phyloP scores from a whole-genome alignment of 768 basidiomycete genomes.

The Trametes cubensis region DNA sequence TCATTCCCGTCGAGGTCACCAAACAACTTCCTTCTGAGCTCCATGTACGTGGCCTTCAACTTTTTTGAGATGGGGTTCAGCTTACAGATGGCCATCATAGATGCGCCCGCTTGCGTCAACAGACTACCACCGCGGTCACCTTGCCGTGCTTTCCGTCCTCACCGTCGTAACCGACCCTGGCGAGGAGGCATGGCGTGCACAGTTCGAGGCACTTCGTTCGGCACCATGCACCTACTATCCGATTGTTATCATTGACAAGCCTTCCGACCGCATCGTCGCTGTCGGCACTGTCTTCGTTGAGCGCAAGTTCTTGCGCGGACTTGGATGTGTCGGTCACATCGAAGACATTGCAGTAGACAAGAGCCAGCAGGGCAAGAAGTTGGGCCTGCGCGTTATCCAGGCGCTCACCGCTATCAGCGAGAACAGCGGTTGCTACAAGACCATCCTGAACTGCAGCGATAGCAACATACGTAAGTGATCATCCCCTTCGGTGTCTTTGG shows the following conservation, averaged over 20 bases:
- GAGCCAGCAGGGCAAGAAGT: slow-evolving; percentile 85
- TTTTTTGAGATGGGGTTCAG: too few species aligned
- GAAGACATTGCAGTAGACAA: slow-evolving; percentile 97
- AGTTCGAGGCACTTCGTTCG: slow-evolving; percentile 62
- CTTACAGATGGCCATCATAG: slow-evolving; percentile 41
- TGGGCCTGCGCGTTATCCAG: slow-evolving; percentile 86
- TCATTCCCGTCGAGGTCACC: slow-evolving; percentile 69
- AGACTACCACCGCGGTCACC: slow-evolving; percentile 82
- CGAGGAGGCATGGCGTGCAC: slow-evolving; percentile 65
- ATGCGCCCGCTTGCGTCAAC: slow-evolving; percentile 87
- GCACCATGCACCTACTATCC: slow-evolving; percentile 73
- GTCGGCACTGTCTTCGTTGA: slow-evolving; percentile 87
- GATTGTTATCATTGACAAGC: slow-evolving; percentile 79
- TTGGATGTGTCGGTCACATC: slow-evolving; percentile 92
- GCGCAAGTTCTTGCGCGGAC: slow-evolving; percentile 87
- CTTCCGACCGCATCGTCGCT: slow-evolving; percentile 78
- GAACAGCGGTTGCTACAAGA: slow-evolving; percentile 87
- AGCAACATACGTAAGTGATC: slow-evolving; percentile 82
- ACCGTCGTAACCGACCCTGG: slow-evolving; percentile 71
- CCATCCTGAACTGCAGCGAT: slow-evolving; percentile 93
- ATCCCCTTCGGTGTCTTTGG: not conserved
- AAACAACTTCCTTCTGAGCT: slow-evolving; percentile 62
- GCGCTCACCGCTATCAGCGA: slow-evolving; percentile 85
- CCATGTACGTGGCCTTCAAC: slow-evolving; percentile 51
- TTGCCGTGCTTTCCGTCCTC: slow-evolving; percentile 77